Base-by-base conservation (phyloP, 495 filamentous ascomycete genomes). In the Jackrogersella multiformis region DNA sequence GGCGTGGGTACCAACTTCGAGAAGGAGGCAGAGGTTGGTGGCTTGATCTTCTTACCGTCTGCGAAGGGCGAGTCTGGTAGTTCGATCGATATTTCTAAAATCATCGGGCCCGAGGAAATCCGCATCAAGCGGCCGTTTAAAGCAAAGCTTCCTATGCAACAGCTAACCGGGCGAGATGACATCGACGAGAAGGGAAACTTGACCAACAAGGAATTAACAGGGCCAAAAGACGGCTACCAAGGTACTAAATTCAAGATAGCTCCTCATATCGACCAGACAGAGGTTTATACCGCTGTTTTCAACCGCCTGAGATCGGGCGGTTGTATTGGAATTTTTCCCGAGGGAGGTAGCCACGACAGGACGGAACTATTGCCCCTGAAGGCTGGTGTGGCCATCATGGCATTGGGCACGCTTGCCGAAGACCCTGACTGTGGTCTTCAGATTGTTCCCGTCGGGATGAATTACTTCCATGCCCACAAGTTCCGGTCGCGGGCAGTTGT, bases 391-490 rank as follows among this genome's bases (percentile, higher is more conserved):
- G 95, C 95, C 48, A 91, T 99, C 64, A 99, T 99, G 94, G 95
- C 95, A 20, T 85, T 99, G 46, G 95, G 94, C 18, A 92, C 96
- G 2, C 82, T 99, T 26, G 91, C 91, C n/a, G 88, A 90, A 38
- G 86, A 92, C 46, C 95, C 94, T 3, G 84, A 96, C 66, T 97
- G 90, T 73, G 93, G 90, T n/a, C 74, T 99, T 66, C 96, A 92
- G 76, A 98, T 99, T 70, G 91, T 99, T n/a, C 96, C 96, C n/a
- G 94, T 93, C 49, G 96, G 96, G 62, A 98, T 98, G 95, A 99
- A 99, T 73, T 99, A 99, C 78, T 99, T 99, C 79, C 95, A 99
- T 78, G 91, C 95, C 4, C 95, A 99, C 80, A 99, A 98, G 75
- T 99, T 99, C 78, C 89, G 95, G 15, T 99, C 95, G 49, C 86